These are phyloP conservation scores for Russula vinacea DNA, from an alignment of 768 basidiomycete species.

Conservation along the genomic window DNA sequence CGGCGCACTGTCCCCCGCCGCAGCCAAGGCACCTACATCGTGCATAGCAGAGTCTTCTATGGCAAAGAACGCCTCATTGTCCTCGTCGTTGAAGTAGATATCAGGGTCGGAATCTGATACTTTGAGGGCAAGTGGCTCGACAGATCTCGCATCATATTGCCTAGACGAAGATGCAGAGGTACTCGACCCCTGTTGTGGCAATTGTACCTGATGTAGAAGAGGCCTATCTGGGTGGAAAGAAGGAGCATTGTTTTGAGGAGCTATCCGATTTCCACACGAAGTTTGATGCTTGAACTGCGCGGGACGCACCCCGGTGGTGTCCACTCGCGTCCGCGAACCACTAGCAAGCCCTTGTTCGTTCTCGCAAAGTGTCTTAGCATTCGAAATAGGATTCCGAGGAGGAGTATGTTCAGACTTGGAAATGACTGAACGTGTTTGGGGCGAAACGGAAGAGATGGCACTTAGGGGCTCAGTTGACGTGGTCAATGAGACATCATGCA, in stretches of 20 bases:
- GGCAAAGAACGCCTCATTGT: slow-evolving; percentile 17
- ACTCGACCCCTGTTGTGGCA: slow-evolving; percentile 10
- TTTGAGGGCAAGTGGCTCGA: background rate
- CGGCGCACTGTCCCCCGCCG: background rate
- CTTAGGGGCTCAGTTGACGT: slow-evolving; percentile 9
- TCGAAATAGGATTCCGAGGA: slow-evolving; percentile 7
- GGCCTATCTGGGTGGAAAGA: background rate
- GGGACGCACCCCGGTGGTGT: background rate
- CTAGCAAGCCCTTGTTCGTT: background rate
- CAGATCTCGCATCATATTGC: background rate
- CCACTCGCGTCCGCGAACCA: background rate
- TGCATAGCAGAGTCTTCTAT: slow-evolving; percentile 9
- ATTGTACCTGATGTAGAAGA: background rate
- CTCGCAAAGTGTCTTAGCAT: background rate
- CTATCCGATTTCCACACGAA: background rate
- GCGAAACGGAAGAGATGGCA: background rate
- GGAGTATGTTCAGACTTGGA: slow-evolving; percentile 19
- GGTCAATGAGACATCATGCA: slow-evolving; percentile 15
- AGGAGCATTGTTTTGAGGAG: background rate
- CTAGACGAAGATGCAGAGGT: background rate
- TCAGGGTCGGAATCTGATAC: slow-evolving; percentile 26
- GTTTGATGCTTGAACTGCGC: background rate
- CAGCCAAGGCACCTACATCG: background rate
- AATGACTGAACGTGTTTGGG: slow-evolving; percentile 2
- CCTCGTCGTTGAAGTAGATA: slow-evolving; percentile 30